These are phyloP conservation scores for Potentilla sterilis DNA, from an alignment of 306 rosid genomes.

Conservation along the genomic window DNA sequence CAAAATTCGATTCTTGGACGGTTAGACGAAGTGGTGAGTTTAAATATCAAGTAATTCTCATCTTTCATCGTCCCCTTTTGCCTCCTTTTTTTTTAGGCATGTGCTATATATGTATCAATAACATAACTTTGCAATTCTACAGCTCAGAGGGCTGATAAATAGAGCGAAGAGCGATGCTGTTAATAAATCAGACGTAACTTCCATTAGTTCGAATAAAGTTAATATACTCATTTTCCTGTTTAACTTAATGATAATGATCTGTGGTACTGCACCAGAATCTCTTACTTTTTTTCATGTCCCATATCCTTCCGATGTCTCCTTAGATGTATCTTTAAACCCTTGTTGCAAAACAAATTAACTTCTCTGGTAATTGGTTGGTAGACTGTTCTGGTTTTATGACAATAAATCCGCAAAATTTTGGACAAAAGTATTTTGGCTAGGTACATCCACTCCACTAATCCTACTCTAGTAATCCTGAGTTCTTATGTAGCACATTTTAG, in stretches of 20 bases:
- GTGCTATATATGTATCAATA: constrained; percentile 8
- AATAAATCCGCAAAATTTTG: constrained; percentile 96
- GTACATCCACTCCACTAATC: constrained; percentile 42
- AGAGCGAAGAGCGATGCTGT: constrained; percentile 56
- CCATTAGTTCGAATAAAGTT: constrained; percentile 94
- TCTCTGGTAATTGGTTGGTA: constrained; percentile 57
- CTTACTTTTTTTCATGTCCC: not conserved
- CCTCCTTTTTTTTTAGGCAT: not conserved
- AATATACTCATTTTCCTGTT: constrained; percentile 23
- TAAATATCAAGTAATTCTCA: constrained; percentile 4
- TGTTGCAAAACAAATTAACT: too few relatives aligned
- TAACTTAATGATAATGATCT: not conserved
- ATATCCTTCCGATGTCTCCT: not conserved
- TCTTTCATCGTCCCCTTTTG: not conserved
- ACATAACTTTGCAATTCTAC: constrained; percentile 27
- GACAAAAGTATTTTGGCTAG: constrained; percentile 99
- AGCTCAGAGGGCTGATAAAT: constrained; percentile 75
- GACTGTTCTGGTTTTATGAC: constrained; percentile 99
- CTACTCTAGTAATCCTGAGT: constrained; percentile 22
- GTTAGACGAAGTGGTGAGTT: constrained; percentile 79
- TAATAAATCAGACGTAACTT: constrained; percentile 66
- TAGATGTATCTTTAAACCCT: too few relatives aligned
- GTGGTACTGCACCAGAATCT: not conserved
- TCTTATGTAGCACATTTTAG: constrained; percentile 29
- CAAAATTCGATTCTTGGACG: constrained; percentile 89